Percentiles rank a stretch among this genome's conserved stretches.
phyloP scores from a whole-genome alignment of 1,284 basidiomycete species.

The Cutaneotrichosporon sp. region DNA sequence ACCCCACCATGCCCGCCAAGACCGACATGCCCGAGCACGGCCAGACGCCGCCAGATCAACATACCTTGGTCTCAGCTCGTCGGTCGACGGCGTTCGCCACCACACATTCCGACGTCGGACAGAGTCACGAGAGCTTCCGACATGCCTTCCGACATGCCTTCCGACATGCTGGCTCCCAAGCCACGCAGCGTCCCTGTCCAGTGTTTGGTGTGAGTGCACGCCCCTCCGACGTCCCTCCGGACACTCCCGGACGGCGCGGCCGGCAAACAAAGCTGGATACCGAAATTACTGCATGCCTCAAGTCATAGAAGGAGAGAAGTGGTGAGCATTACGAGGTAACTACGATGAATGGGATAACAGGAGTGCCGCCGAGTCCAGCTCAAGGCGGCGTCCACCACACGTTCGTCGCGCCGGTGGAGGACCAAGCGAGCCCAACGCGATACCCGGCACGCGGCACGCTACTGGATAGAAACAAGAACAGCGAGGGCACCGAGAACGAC shows the following conservation, averaged over 20 bases:
- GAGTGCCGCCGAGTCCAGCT: background rate
- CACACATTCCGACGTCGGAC: background rate
- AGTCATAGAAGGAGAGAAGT: background rate
- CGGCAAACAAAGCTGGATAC: background rate
- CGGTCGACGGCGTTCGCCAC: too few species aligned
- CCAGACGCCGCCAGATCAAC: too few species aligned
- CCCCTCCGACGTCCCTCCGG: background rate
- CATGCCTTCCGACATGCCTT: too few species aligned
- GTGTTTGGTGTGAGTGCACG: too few species aligned
- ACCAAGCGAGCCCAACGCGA: too few species aligned
- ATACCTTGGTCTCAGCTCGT: too few species aligned
- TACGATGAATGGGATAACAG: background rate
- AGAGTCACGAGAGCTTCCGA: background rate
- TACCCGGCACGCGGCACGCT: background rate
- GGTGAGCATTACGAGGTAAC: too few species aligned
- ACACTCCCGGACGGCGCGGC: background rate
- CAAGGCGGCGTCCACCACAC: background rate
- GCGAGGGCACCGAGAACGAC: background rate
- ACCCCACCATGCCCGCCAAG: background rate
- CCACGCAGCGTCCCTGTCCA: too few species aligned
- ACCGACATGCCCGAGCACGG: background rate
- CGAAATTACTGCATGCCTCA: background rate
- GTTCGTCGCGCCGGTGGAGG: background rate
- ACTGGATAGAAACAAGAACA: slow-evolving; percentile 4
- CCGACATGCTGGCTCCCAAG: too few species aligned